Percentiles rank a stretch among this genome's conserved stretches.
Conservation (phyloP, 305 asterid genomes). For the Solanum hybrid region DNA sequence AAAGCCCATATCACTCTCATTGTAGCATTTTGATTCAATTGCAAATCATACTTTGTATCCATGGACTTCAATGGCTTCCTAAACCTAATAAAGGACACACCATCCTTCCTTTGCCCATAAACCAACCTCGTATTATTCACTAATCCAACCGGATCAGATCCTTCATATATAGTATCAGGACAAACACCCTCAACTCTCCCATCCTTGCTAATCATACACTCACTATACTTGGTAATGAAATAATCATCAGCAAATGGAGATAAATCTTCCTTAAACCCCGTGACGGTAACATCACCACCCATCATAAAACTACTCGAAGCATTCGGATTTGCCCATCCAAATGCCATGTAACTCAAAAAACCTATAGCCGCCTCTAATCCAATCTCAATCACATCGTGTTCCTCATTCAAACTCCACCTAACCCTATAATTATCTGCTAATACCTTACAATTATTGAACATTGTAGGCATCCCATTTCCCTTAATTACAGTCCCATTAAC, state of each 20-base stretch:
- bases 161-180: constrained; percentile 56
- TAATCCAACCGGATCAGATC: constrained; percentile 28
- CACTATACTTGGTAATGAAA: constrained; percentile 64
- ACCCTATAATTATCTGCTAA: constrained; percentile 58
- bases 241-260: constrained; percentile 80
- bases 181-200: constrained; percentile 76
- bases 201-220: constrained; percentile 57
- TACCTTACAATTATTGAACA: constrained; percentile 66
- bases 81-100: constrained; percentile 81
- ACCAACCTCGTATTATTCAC: constrained; percentile 54
- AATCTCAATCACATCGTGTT: constrained; percentile 39
- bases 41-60: constrained; percentile 51
- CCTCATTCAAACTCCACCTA: constrained; percentile 63
- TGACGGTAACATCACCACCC: constrained; percentile 72
- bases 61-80: constrained; percentile 52
- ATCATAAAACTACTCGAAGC: constrained; percentile 56
- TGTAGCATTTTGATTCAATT: constrained; percentile 37
- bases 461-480: constrained; percentile 32
- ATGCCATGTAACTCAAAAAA: constrained; percentile 68
- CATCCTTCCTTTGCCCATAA: constrained; percentile 90
- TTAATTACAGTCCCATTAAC: constrained; percentile 8
- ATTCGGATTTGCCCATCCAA: constrained; percentile 91
- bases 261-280: constrained; percentile 75
- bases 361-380: constrained; percentile 85
- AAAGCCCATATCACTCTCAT: constrained; percentile 92